Evolutionary conservation across 2,329 filamentous ascomycete genomes (phyloP).

Genomic region (Fusarium haematococcum): DNA sequence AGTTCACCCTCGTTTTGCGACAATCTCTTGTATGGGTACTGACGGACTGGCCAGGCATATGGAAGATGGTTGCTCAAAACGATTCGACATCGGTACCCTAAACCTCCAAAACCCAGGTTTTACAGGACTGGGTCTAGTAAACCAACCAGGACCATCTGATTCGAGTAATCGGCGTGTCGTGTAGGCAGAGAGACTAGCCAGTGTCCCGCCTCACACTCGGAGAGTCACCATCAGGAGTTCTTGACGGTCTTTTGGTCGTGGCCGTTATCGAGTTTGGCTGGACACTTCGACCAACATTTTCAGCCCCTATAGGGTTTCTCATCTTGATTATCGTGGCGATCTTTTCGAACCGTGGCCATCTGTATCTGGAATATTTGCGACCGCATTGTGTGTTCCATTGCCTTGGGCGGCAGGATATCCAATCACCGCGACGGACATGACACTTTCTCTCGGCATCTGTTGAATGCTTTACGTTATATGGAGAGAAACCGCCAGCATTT

Average conservation of each 20-base stretch:
- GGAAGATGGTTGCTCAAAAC: conserved; percentile 79
- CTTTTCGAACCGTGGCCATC: neutral
- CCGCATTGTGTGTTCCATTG: neutral
- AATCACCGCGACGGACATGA: neutral
- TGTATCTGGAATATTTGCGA: neutral
- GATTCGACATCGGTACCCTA: conserved; percentile 69
- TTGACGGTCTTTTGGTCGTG: neutral
- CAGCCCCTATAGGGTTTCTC: neutral
- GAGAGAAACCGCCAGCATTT: neutral
- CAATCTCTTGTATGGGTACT: conserved; percentile 3
- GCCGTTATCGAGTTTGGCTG: neutral
- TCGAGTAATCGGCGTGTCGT: conserved; percentile 32
- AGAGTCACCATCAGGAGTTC: neutral
- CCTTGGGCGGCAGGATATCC: neutral
- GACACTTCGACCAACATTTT: neutral
- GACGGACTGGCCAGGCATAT: conserved; percentile 68
- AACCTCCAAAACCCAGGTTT: conserved; percentile 55
- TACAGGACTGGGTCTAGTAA: conserved; percentile 31
- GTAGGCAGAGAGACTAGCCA: conserved; percentile 9
- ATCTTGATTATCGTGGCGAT: neutral
- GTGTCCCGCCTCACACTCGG: neutral
- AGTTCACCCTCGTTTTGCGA: conserved; percentile 36
- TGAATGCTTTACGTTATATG: neutral
- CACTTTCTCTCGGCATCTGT: neutral
- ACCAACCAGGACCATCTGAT: conserved; percentile 27